Conservation (phyloP, 257 asterid species). For the Penstemon eatonii region DNA sequence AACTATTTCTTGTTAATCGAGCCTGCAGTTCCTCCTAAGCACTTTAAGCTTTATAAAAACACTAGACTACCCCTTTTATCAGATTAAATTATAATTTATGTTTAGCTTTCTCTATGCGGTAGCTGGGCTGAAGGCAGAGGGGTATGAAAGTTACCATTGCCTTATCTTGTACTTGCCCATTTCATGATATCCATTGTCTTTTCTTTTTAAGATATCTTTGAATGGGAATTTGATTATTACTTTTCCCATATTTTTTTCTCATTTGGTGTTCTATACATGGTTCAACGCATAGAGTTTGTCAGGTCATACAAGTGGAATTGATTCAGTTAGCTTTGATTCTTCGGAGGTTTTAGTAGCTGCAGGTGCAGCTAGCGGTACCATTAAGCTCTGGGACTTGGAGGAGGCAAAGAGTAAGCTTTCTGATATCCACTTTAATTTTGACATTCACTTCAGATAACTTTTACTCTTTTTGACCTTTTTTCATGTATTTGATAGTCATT, state of each 20-base stretch:
- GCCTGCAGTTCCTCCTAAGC: slow-evolving; percentile 19
- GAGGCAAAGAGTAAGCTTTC: slow-evolving; percentile 87
- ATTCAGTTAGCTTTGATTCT: slow-evolving; percentile 97
- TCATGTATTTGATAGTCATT: slow-evolving; percentile 50
- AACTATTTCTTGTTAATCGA: slow-evolving; percentile 14
- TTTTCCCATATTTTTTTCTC: slow-evolving; percentile 20
- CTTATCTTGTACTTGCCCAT: slow-evolving; percentile 10
- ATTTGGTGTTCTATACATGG: slow-evolving; percentile 28
- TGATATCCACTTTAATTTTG: slow-evolving; percentile 20
- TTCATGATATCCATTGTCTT: slow-evolving; percentile 21
- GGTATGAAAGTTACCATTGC: slow-evolving; percentile 6
- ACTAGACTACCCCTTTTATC: not conserved
- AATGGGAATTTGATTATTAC: slow-evolving; percentile 23
- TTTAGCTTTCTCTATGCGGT: no score
- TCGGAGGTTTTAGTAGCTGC: slow-evolving; percentile 96
- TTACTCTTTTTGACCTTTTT: slow-evolving; percentile 24
- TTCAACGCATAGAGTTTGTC: slow-evolving; percentile 80
- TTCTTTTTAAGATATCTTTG: slow-evolving; percentile 11
- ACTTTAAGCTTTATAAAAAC: not conserved
- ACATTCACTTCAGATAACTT: slow-evolving; percentile 9
- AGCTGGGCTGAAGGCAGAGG: no score
- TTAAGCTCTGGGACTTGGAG: slow-evolving; percentile 98
- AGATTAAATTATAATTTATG: no score
- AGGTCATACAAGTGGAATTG: slow-evolving; percentile 98
- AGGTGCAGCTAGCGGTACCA: slow-evolving; percentile 98